Base-by-base conservation (phyloP, 495 filamentous ascomycete genomes). In the Schizothecium vesticola region DNA sequence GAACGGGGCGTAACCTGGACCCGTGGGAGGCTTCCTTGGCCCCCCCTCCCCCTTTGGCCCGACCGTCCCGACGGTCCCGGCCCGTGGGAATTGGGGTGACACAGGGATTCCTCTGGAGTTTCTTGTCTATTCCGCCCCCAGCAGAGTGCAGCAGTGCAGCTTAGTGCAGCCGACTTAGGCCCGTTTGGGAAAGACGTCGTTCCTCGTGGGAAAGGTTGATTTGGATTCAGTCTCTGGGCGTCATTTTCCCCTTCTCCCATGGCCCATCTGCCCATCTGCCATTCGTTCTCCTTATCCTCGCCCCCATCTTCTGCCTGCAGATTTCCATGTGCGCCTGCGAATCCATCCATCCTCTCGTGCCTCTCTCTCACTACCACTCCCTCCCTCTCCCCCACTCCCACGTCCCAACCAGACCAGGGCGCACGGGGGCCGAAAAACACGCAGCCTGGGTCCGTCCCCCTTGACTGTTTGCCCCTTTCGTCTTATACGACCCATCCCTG, bases 11-110 rank as follows among this genome's bases (percentile, higher is more conserved):
- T 5, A 56, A 57, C 55, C 16, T 58, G 10, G 56, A 25, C 36
- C 13, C 25, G 51, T 19, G 56, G 55, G 25, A 22, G 51, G 8
- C 51, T 23, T 23, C 33, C 24, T 24, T 55, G 61, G 31, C 21
- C 31, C 22, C 21, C 31, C 11, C 9, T 23, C 36, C 61, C 61
- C n/a, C 12, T 31, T 43, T 51, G n/a, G 22, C 58, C 58, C 24
- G 58, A 25, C 24, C 61, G 36, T 51, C 36, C 36, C 36, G 36
- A 51, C 61, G 28, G 61, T 51, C 21, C 61, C 31, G 25, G 3
- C 33, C 31, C 23, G 31, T 29, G 29, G 61, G 31, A 64, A 64
- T 55, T 64, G 33, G 60, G 60, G 60, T 28, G 24, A n/a, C 59
- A 61, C 59, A 61, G 59, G 59, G 59, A 23, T 22, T 61, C 19